Percentiles rank a stretch among this genome's conserved stretches.
Conservation (phyloP, 139 green algal genomes). For the Tetraselmis striata region DNA sequence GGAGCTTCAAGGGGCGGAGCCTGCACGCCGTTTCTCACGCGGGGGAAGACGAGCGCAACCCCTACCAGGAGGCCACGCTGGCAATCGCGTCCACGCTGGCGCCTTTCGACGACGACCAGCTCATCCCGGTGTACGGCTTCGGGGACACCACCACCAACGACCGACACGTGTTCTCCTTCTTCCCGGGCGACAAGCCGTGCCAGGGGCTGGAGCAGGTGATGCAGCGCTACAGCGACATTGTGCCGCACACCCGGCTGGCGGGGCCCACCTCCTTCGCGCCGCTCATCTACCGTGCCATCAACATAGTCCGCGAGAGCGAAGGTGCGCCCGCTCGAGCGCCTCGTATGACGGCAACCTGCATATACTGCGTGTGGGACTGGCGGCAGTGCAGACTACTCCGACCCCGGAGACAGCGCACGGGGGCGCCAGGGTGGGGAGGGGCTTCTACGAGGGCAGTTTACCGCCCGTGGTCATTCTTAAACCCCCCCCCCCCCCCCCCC, state of each 20-base stretch:
- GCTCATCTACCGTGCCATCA: slow-evolving; percentile 48
- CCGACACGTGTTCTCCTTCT: slow-evolving; percentile 35
- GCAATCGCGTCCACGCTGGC: slow-evolving; percentile 43
- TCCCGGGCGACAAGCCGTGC: slow-evolving; percentile 24
- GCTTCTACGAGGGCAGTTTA: too few relatives aligned
- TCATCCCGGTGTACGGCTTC: slow-evolving; percentile 64
- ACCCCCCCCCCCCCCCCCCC: slow-evolving; percentile 4
- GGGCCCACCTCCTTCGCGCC: slow-evolving; percentile 75
- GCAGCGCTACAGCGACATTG: slow-evolving; percentile 32
- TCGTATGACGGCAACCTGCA: slow-evolving; percentile 22
- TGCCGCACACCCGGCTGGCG: slow-evolving; percentile 32
- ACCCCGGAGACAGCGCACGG: too few relatives aligned
- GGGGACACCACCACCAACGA: slow-evolving; percentile 42
- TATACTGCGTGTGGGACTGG: too few relatives aligned
- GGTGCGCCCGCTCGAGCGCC: too few relatives aligned
- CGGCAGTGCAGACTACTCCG: too few relatives aligned
- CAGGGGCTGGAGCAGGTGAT: slow-evolving; percentile 37
- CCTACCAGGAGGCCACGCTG: slow-evolving; percentile 45
- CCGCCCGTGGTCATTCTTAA: slow-evolving; percentile 11
- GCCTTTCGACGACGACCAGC: slow-evolving; percentile 65
- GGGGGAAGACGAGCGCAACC: slow-evolving; percentile 23
- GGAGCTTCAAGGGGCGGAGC: slow-evolving; percentile 30
- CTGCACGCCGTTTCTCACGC: slow-evolving; percentile 46
- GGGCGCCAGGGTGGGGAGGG: too few relatives aligned
- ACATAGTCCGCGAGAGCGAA: slow-evolving; percentile 33